phyloP scores from a whole-genome alignment of 352 stramenopile species.

The Globisporangium parvum region DNA sequence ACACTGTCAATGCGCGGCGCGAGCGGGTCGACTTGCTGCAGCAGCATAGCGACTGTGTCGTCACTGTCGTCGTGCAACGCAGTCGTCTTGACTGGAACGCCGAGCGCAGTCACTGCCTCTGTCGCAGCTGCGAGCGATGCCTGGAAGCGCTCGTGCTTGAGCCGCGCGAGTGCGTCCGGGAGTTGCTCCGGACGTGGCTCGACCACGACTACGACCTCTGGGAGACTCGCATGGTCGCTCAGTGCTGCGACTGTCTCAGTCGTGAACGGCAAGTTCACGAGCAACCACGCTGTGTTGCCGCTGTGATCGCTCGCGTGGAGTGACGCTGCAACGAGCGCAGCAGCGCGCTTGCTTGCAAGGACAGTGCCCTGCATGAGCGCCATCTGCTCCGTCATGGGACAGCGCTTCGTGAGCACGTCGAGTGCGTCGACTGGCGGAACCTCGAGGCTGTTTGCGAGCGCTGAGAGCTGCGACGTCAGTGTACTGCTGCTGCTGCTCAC shows the following conservation, averaged over 20 bases:
- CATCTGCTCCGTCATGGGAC: constrained; percentile 30
- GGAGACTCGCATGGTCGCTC: constrained; percentile 35
- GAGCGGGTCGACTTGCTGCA: constrained; percentile 29
- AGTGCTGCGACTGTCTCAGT: constrained; percentile 28
- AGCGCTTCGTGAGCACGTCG: constrained; percentile 20
- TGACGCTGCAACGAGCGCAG: constrained; percentile 18
- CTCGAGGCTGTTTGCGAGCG: not conserved
- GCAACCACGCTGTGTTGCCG: constrained; percentile 25
- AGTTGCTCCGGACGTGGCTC: constrained; percentile 20
- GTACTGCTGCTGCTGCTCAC: constrained; percentile 16
- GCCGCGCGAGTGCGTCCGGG: constrained; percentile 7
- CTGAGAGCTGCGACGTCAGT: not conserved
- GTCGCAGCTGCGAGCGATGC: constrained; percentile 13
- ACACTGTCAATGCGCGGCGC: constrained; percentile 34
- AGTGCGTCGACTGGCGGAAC: constrained; percentile 19
- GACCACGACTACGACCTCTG: constrained; percentile 43
- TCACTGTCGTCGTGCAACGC: constrained; percentile 6
- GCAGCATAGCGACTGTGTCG: constrained; percentile 27
- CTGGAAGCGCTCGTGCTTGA: constrained; percentile 27
- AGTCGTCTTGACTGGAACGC: constrained; percentile 7
- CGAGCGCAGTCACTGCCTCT: constrained; percentile 10
- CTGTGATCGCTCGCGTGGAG: constrained; percentile 9
- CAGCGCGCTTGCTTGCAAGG: constrained; percentile 18
- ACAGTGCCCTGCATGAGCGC: constrained; percentile 30
- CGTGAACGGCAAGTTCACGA: constrained; percentile 42